Evolutionary conservation across 2,329 filamentous ascomycete genomes (phyloP), one percentile per base, ranked within the genome.

Genomic region (Exophiala xenobiotica): DNA sequence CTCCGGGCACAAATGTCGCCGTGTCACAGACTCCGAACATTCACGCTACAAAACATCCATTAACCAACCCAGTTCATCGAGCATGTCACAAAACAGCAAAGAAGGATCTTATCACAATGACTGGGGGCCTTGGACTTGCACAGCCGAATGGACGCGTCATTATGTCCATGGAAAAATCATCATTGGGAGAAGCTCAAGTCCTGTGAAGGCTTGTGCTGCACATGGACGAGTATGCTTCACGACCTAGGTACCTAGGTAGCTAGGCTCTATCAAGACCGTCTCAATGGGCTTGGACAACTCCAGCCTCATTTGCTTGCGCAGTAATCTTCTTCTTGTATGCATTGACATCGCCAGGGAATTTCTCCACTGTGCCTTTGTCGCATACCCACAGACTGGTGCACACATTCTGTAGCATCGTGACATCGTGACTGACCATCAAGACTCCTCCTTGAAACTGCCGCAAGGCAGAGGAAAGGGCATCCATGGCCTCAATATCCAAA

Each of bases 401-500:
- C 29, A 99, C 93, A 46, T 88, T 95, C 76, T 96, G 90, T 70
- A 99, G 71, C 90, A 99, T 96, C 1, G 93, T 97, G 47, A 99
- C 93, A 68, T 99, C 93, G 86, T 99, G 93, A 66, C 88, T 95
- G 51, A 99, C 93, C 90, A 99, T 97, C 64, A 99, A 76, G 49
- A 99, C 91, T 69, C 93, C 93, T 56, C 93, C 93, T 73, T 95
- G 81, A 74, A 97, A 99, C 59, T 85, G 82, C 62, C 83, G 80
- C 62, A 99, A 77, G 12, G 93, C 93, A 23, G 86, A 83, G 3
- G 89, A 86, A 46, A 99, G 77, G 8, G 93, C 92, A 70, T 99
- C 93, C 93, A 99, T 96, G 59, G 93, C 93, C 71, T 99, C 93
- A 63, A 99, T 97, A 82, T 99, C 93, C 64, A 99, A 77, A 72